Base-by-base conservation (phyloP, 2,329 filamentous ascomycete genomes). In the Apiospora marii region DNA sequence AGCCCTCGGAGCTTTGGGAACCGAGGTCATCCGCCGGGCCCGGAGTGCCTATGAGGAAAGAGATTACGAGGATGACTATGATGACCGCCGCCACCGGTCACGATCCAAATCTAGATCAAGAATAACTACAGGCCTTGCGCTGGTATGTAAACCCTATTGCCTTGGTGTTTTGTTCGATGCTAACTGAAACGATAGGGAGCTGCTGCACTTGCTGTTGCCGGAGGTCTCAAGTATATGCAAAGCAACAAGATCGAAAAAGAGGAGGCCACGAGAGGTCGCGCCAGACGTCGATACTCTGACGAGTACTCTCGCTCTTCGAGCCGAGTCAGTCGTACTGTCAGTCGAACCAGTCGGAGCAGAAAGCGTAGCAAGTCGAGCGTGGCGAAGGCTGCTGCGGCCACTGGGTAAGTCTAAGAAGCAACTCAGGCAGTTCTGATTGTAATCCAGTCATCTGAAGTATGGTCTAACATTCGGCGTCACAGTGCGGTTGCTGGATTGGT, bases 181-280 rank as follows among this genome's bases (percentile, higher is more conserved):
- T 71, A 67, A 71, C 69, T 14, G 1, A 12, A 30, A 34, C 16
- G 34, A 53, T 58, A 81, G 80, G 79, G 80, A 12, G 90, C 90
- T 13, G 89, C 90, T 30, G 90, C 90, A 22, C 84, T 92, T 34
- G 90, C 90, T 10, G 88, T 91, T 27, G 90, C 90, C 4, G 90
- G 90, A n/a, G 90, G 90, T 6, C 87, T 89, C 74, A 91, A 92
- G 78, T 91, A 91, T 77, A 88, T 89, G 78, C 87, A 91, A 74
- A 86, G 87, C 76, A 88, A 85, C 80, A 91, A 89, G 77, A 80
- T 87, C 64, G 88, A 91, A 64, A 89, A 87, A 77, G 90, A 91
- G 74, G 90, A 92, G 76, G 80, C 85, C 19, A 82, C 78, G 37
- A 87, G 90, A 69, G 90, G 90, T 13, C 87, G 90, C 64, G 87